Conservation (phyloP, 2,329 filamentous ascomycete species). For the Sporothrix euskadiensis region DNA sequence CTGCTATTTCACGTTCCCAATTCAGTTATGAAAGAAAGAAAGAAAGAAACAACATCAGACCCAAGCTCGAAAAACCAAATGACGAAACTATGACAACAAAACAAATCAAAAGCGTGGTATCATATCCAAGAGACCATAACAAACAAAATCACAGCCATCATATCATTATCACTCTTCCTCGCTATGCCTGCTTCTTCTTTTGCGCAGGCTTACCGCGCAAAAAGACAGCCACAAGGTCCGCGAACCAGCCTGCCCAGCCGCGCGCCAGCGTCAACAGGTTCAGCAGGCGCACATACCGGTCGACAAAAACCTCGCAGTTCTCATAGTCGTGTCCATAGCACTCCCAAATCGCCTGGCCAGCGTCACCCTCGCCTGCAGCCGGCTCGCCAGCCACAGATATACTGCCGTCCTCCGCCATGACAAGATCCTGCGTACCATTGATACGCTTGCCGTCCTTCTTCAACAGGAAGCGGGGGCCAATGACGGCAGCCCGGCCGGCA, state of each 20-base stretch:
- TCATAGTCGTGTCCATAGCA: constrained; percentile 60
- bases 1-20: background rate
- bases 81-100: background rate
- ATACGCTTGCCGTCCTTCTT: constrained; percentile 36
- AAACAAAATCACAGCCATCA: background rate
- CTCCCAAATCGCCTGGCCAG: constrained; percentile 57
- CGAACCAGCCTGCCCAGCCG: constrained; percentile 56
- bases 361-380: constrained; percentile 7
- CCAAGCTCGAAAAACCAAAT: background rate
- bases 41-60: background rate
- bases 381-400: constrained; percentile 32
- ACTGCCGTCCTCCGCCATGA: background rate
- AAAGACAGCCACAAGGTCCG: constrained; percentile 39
- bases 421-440: constrained; percentile 7
- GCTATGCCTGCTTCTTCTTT: constrained; percentile 7
- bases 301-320: constrained; percentile 57
- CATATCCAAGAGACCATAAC: constrained; percentile 5
- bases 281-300: constrained; percentile 54
- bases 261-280: constrained; percentile 51
- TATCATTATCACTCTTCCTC: background rate
- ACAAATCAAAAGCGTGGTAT: constrained; percentile 9
- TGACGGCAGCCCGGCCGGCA: constrained; percentile 56
- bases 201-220: background rate
- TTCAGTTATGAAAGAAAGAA: background rate
- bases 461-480: constrained; percentile 58